These are phyloP conservation scores for Parastagonospora avenae DNA, from an alignment of 2,329 filamentous ascomycete genomes.

Conservation along the genomic window DNA sequence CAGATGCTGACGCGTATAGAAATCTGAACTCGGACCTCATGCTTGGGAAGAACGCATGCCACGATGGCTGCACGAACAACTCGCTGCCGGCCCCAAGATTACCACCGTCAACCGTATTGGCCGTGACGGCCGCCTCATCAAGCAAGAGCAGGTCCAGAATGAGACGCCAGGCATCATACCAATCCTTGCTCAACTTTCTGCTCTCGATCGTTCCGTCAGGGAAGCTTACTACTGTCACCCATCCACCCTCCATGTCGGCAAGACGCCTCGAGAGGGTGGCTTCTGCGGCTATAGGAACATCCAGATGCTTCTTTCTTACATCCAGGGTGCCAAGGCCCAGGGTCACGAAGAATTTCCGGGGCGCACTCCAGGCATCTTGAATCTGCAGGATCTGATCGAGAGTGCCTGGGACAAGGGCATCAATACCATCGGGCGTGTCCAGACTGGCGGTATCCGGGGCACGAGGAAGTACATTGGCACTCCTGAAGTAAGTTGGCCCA, in stretches of 20 bases:
- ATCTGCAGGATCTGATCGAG: constrained; percentile 87
- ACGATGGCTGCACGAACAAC: constrained; percentile 47
- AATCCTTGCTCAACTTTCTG: constrained; percentile 54
- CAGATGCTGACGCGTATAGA: constrained; percentile 34
- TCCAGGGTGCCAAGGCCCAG: constrained; percentile 63
- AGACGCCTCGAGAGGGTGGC: constrained; percentile 78
- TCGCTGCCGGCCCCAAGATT: constrained; percentile 49
- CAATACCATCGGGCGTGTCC: constrained; percentile 72
- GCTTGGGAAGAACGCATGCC: constrained; percentile 56
- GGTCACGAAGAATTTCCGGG: constrained; percentile 66
- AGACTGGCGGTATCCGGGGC: constrained; percentile 86
- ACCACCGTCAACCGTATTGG: constrained; percentile 48
- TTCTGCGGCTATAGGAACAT: constrained; percentile 97
- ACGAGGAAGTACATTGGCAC: constrained; percentile 97
- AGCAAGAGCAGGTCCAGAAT: constrained; percentile 50
- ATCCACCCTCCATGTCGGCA: constrained; percentile 77
- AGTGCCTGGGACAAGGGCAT: constrained; percentile 85
- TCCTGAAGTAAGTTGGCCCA: constrained; percentile 66
- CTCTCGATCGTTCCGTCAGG: constrained; percentile 67
- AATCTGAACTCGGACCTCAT: constrained; percentile 53
- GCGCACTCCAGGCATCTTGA: constrained; percentile 74
- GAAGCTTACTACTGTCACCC: constrained; percentile 82
- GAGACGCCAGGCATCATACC: constrained; percentile 53
- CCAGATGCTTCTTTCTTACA: constrained; percentile 84
- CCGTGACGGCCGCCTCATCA: constrained; percentile 49